phyloP scores from a whole-genome alignment of 768 basidiomycete species.

The Sporobolomyces pararoseus region DNA sequence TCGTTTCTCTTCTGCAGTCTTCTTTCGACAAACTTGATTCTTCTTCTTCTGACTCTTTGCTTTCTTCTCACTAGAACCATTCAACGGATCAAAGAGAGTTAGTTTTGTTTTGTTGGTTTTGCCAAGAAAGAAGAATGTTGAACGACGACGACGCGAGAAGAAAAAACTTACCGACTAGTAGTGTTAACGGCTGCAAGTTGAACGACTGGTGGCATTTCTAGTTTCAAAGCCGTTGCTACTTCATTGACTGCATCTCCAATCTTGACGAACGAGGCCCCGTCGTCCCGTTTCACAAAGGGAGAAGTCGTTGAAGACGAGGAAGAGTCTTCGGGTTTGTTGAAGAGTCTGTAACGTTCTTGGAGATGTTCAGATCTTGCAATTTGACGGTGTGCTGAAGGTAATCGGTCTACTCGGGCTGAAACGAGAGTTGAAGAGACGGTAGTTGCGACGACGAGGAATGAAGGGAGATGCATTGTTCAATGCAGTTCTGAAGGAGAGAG shows the following conservation, averaged over 20 bases:
- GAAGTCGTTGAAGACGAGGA: not conserved
- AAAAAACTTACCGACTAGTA: not conserved
- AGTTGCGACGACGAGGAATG: conserved; percentile 18
- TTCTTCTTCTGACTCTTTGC: not conserved
- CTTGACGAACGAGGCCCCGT: not conserved
- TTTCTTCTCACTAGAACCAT: not conserved
- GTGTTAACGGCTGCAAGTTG: conserved; percentile 6
- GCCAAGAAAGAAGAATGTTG: conserved; percentile 1
- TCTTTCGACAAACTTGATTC: conserved; percentile 18
- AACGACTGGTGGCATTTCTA: conserved; percentile 3
- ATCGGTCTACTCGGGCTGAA: conserved; percentile 26
- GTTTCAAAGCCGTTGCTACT: conserved; percentile 22
- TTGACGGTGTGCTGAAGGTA: conserved; percentile 12
- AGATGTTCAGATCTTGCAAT: not conserved
- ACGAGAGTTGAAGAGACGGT: conserved; percentile 26
- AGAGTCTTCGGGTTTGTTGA: not conserved
- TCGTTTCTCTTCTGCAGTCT: conserved; percentile 6
- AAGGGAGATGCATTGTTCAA: conserved; percentile 17
- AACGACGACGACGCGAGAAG: not conserved
- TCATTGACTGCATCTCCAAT: conserved; percentile 22
- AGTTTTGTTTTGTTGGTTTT: too few species aligned
- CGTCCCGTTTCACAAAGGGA: conserved; percentile 24
- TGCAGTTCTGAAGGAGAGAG: not conserved
- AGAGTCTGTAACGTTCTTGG: not conserved
- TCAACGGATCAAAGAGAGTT: not conserved